A percentile compares a stretch with the other conserved stretches of the same genome.
Conservation (phyloP, 2,329 filamentous ascomycete genomes). For the Cladosporium sp. region DNA sequence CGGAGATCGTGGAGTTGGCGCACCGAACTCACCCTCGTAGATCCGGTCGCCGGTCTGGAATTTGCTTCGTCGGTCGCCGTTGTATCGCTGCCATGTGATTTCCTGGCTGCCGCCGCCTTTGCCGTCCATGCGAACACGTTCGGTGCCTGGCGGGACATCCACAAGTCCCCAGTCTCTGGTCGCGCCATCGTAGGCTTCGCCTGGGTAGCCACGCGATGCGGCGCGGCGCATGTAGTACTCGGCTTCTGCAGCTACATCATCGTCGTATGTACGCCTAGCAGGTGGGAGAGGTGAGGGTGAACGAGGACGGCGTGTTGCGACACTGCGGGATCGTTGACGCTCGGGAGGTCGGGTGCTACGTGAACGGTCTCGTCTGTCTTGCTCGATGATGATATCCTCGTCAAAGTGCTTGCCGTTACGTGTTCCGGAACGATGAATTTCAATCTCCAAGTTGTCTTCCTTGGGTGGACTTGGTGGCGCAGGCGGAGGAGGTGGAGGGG, state of each 20-base stretch:
- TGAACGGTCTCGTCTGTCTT: conserved; percentile 35
- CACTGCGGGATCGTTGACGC: conserved; percentile 29
- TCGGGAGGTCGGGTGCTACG: conserved; percentile 45
- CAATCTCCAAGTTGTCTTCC: conserved; percentile 57
- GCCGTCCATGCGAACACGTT: conserved; percentile 79
- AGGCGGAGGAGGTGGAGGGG: conserved; percentile 41
- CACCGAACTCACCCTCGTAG: conserved; percentile 46
- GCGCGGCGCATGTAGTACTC: conserved; percentile 68
- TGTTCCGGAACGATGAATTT: conserved; percentile 53
- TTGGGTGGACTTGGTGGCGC: conserved; percentile 52
- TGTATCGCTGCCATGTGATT: conserved; percentile 76
- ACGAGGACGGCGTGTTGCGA: conserved; percentile 37
- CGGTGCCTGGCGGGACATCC: conserved; percentile 80
- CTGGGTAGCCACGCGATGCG: conserved; percentile 66
- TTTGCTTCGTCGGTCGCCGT: conserved; percentile 71
- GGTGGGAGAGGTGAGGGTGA: conserved; percentile 32
- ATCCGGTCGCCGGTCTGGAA: conserved; percentile 68
- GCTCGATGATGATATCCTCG: conserved; percentile 66
- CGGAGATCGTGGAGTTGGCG: conserved; percentile 22
- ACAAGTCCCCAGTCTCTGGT: conserved; percentile 79
- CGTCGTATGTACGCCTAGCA: conserved; percentile 53
- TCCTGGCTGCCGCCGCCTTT: conserved; percentile 73
- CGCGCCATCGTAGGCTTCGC: conserved; percentile 72
- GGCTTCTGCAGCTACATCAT: conserved; percentile 55
- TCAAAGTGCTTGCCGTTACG: conserved; percentile 54